These are phyloP conservation scores for Mimosa pudica DNA, from an alignment of 306 rosid species.

Conservation along the genomic window DNA sequence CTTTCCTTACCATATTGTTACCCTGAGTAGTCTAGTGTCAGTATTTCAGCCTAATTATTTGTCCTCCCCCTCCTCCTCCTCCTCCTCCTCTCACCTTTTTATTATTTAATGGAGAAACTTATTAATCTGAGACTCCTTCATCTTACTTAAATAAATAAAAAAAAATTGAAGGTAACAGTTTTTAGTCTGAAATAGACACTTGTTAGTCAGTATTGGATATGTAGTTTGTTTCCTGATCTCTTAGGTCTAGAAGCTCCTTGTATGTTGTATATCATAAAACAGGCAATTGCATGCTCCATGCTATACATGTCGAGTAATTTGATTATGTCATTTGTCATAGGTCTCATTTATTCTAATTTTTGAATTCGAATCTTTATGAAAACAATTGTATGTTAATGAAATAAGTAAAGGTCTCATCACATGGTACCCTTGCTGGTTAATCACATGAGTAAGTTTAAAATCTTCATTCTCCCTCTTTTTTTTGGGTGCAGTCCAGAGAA, in stretches of 20 bases:
- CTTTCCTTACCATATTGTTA: background rate
- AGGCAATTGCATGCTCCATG: conserved; percentile 8
- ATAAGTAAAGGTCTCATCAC: conserved; percentile 10
- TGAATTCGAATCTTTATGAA: background rate
- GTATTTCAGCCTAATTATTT: background rate
- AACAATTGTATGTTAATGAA: background rate
- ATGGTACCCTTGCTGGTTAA: conserved; percentile 11
- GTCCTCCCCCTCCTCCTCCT: no score
- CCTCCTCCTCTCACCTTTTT: no score
- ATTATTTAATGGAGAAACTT: background rate
- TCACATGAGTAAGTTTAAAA: conserved; percentile 21
- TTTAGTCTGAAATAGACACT: background rate
- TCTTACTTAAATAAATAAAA: background rate
- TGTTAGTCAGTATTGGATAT: conserved; percentile 4
- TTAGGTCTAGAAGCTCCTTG: conserved; percentile 18
- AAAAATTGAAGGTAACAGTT: background rate
- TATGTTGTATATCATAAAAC: conserved; percentile 1
- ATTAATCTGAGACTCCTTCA: background rate
- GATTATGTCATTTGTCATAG: background rate
- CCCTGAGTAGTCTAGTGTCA: background rate
- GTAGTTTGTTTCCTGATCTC: conserved; percentile 17
- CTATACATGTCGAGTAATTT: conserved; percentile 28
- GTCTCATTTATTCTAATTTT: background rate
- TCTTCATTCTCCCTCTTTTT: background rate
- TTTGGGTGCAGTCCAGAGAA: conserved; percentile 66